phyloP scores from a whole-genome alignment of 225 moss, liverwort and hornwort genomes.

The Sphagnum tenellum region DNA sequence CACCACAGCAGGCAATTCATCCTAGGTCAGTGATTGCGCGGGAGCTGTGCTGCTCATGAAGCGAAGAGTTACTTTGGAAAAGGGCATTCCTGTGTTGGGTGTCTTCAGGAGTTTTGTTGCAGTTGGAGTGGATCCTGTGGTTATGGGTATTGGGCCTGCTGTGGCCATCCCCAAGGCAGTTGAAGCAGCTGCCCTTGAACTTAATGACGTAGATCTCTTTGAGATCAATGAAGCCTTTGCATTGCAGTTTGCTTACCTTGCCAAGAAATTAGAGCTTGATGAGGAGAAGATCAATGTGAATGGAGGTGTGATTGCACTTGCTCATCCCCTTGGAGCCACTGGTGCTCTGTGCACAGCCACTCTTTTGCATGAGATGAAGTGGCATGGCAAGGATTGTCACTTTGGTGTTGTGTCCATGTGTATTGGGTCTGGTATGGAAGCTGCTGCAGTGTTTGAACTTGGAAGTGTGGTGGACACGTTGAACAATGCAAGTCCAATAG shows the following conservation, averaged over 20 bases:
- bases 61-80: constrained; percentile 49
- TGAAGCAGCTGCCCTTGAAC: constrained; percentile 58
- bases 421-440: constrained; percentile 91
- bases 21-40: constrained; percentile 87
- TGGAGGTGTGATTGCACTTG: constrained; percentile 84
- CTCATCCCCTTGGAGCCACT: constrained; percentile 84
- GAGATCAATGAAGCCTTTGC: constrained; percentile 78
- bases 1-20: constrained; percentile 81
- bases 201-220: constrained; percentile 62
- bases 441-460: constrained; percentile 79
- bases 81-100: constrained; percentile 66
- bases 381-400: constrained; percentile 70
- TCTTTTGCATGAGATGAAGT: constrained; percentile 88
- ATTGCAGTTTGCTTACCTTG: constrained; percentile 71
- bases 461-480: constrained; percentile 58
- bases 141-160: constrained; percentile 87
- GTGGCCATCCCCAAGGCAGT: constrained; percentile 75
- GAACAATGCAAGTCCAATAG: constrained; percentile 34
- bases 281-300: constrained; percentile 92
- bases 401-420: constrained; percentile 90
- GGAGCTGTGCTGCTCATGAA: constrained; percentile 77
- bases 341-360: constrained; percentile 73
- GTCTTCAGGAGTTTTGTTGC: constrained; percentile 79
- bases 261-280: constrained; percentile 56
- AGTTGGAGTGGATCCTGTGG: constrained; percentile 80